Conservation (phyloP, 2,329 filamentous ascomycete species). For the Penicillium sp. region DNA sequence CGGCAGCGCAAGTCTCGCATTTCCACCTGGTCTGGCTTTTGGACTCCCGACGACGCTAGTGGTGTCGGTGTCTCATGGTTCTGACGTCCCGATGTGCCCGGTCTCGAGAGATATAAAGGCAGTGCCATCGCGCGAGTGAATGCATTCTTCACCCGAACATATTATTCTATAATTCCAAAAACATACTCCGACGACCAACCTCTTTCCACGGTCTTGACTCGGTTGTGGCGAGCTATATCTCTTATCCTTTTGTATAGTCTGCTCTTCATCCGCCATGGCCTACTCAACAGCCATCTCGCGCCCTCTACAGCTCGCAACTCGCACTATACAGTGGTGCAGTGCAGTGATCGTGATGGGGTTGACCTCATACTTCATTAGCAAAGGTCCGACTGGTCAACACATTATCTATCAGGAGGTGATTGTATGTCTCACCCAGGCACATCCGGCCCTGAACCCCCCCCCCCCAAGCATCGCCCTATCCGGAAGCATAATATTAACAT, state of each 20-base stretch:
- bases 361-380: constrained; percentile 21
- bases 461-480: not conserved
- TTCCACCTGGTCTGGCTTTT: constrained; percentile 11
- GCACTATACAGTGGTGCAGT: constrained; percentile 21
- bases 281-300: constrained; percentile 27
- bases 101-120: not conserved
- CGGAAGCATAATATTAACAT: constrained; percentile 2
- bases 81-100: not conserved
- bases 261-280: constrained; percentile 11
- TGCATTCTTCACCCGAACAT: not conserved
- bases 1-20: constrained; percentile 2
- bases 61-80: constrained; percentile 16
- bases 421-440: constrained; percentile 7
- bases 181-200: not conserved
- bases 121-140: not conserved
- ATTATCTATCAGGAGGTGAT: constrained; percentile 26
- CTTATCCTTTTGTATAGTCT: not conserved
- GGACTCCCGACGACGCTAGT: constrained; percentile 13
- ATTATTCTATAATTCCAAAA: not conserved
- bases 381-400: constrained; percentile 18
- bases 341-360: constrained; percentile 25
- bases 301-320: constrained; percentile 31
- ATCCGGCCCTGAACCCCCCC: not conserved
- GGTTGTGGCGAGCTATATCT: not conserved
- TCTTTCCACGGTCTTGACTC: not conserved